phyloP scores from a whole-genome alignment of 1,284 basidiomycete genomes.

The Marasmius sp. region DNA sequence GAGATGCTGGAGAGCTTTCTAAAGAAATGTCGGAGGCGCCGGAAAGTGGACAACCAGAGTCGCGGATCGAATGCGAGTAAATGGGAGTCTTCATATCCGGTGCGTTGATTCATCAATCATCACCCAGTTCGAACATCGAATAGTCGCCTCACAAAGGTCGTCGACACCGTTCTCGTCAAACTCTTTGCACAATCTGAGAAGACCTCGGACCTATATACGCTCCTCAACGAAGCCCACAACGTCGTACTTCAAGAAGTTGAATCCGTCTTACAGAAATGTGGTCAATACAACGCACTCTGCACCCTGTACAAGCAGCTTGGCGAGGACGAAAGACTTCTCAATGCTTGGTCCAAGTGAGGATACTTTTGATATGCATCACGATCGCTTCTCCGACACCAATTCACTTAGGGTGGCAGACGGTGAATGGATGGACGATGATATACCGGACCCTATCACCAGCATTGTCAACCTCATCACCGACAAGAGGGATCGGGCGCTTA shows the following conservation, averaged over 20 bases:
- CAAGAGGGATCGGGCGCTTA: slow-evolving; percentile 59
- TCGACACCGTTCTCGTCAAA: slow-evolving; percentile 83
- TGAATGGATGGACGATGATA: slow-evolving; percentile 61
- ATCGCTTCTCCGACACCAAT: slow-evolving; percentile 1
- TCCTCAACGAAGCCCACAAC: slow-evolving; percentile 61
- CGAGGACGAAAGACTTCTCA: slow-evolving; percentile 60
- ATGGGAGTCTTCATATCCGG: slow-evolving; percentile 20
- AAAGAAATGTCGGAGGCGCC: slow-evolving; percentile 40
- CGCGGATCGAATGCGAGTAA: slow-evolving; percentile 19
- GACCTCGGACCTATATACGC: slow-evolving; percentile 58
- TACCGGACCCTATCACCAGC: slow-evolving; percentile 67
- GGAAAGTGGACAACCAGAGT: slow-evolving; percentile 21
- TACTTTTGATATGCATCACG: not conserved
- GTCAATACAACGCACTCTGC: slow-evolving; percentile 65
- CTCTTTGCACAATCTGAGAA: slow-evolving; percentile 67
- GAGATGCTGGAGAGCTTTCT: slow-evolving; percentile 72
- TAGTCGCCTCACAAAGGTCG: slow-evolving; percentile 45
- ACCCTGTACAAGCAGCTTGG: slow-evolving; percentile 62
- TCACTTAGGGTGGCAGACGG: slow-evolving; percentile 68
- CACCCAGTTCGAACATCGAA: slow-evolving; percentile 11
- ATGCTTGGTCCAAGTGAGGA: slow-evolving; percentile 71
- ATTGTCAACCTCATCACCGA: slow-evolving; percentile 66
- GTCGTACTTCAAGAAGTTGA: slow-evolving; percentile 69
- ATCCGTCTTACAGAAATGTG: slow-evolving; percentile 47
- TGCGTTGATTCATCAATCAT: slow-evolving; percentile 13